These are phyloP conservation scores for Cyathus olla DNA, from an alignment of 1,284 basidiomycete genomes.

Conservation along the genomic window DNA sequence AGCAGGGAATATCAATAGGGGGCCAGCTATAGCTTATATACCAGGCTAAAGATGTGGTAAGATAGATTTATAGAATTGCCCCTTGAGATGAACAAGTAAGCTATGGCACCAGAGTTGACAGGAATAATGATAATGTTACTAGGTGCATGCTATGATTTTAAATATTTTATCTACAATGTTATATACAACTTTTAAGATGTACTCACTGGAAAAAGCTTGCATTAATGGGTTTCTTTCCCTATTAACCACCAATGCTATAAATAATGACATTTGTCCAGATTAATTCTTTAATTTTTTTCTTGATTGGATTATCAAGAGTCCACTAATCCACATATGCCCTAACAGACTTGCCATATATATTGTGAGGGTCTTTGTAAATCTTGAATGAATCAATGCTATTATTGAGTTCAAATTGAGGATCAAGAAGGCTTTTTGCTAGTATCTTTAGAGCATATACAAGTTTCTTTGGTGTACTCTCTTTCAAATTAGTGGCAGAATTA, in stretches of 20 bases:
- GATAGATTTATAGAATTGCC: conserved; percentile 54
- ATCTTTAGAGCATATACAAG: not conserved
- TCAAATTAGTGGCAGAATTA: not conserved
- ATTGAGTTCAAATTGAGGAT: conserved; percentile 44
- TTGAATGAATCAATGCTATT: conserved; percentile 28
- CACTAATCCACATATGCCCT: conserved; percentile 60
- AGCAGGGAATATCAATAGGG: conserved; percentile 48
- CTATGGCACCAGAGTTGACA: conserved; percentile 51
- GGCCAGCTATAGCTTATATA: conserved; percentile 31
- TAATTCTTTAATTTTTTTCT: conserved; percentile 59
- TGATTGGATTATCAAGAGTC: conserved; percentile 52
- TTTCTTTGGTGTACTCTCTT: not conserved
- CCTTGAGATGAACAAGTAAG: conserved; percentile 50
- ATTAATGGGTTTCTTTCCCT: conserved; percentile 33
- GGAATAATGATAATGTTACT: conserved; percentile 64
- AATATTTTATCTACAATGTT: not conserved
- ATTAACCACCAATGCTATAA: conserved; percentile 57
- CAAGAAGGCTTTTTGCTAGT: conserved; percentile 50
- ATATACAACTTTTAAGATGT: not conserved
- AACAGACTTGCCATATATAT: conserved; percentile 50
- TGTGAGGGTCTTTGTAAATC: conserved; percentile 33
- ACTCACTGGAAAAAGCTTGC: conserved; percentile 63
- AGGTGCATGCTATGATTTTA: conserved; percentile 59
- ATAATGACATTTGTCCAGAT: conserved; percentile 52
- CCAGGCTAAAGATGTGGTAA: conserved; percentile 49